Percentiles rank a stretch among this genome's conserved stretches.
Conservation (phyloP, 257 asterid genomes). For the Scutellaria minor region DNA sequence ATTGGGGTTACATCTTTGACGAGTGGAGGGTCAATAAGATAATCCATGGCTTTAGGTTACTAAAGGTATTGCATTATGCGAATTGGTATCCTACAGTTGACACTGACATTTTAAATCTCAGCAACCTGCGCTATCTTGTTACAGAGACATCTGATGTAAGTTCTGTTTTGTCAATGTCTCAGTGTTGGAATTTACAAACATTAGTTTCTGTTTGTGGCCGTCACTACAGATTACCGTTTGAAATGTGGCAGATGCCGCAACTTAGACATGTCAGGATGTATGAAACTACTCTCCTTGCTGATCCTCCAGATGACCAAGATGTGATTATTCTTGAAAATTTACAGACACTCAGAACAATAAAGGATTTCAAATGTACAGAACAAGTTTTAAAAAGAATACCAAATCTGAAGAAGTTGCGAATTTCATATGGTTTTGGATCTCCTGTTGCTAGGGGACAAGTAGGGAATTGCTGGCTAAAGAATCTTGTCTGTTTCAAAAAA, state of each 20-base stretch:
- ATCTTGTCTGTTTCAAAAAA: slow-evolving; percentile 27
- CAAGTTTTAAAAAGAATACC: slow-evolving; percentile 29
- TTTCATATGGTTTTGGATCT: not conserved
- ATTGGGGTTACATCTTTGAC: too few species aligned
- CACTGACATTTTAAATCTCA: not conserved
- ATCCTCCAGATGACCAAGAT: slow-evolving; percentile 17
- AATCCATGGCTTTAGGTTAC: slow-evolving; percentile 14
- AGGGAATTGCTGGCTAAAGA: not conserved
- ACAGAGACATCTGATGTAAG: not conserved
- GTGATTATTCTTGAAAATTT: slow-evolving; percentile 28
- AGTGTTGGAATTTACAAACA: slow-evolving; percentile 31
- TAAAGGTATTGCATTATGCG: slow-evolving; percentile 17
- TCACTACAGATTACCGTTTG: not conserved
- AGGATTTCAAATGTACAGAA: slow-evolving; percentile 13
- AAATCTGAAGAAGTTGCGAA: slow-evolving; percentile 27
- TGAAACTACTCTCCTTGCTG: not conserved
- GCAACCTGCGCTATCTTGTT: slow-evolving; percentile 22
- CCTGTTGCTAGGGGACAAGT: not conserved
- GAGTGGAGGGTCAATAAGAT: too few species aligned
- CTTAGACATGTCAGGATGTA: slow-evolving; percentile 18
- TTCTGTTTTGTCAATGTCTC: too few species aligned
- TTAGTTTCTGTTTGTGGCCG: not conserved
- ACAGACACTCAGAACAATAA: not conserved
- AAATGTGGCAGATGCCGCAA: slow-evolving; percentile 37
- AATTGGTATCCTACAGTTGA: not conserved